Conservation (phyloP, 176 grass and related monocot species). For the Musa itinerans region DNA sequence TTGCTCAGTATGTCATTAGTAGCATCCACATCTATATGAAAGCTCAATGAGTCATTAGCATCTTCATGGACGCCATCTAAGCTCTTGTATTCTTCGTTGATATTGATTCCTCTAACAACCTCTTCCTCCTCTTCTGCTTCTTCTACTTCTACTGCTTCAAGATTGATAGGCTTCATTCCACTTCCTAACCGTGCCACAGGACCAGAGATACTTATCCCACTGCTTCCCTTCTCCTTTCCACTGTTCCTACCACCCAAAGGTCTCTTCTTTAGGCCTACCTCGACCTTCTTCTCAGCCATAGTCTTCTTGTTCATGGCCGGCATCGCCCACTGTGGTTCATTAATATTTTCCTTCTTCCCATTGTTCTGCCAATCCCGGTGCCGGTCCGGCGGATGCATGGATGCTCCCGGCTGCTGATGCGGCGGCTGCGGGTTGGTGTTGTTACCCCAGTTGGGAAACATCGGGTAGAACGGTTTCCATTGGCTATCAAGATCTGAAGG, state of each 20-base stretch:
- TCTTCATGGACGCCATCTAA: constrained; percentile 36
- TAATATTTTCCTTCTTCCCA: constrained; percentile 14
- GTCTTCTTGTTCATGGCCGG: constrained; percentile 55
- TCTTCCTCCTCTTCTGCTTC: constrained; percentile 40
- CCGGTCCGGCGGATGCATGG: constrained; percentile 1
- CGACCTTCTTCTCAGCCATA: constrained; percentile 58
- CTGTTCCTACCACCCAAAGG: constrained; percentile 34
- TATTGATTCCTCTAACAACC: constrained; percentile 55
- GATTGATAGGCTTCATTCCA: background rate
- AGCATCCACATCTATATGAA: constrained; percentile 62
- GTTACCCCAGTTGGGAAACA: constrained; percentile 35
- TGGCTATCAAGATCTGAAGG: constrained; percentile 29
- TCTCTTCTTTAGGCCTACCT: constrained; percentile 20
- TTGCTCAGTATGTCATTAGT: constrained; percentile 61
- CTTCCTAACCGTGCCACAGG: constrained; percentile 11
- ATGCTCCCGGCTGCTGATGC: background rate
- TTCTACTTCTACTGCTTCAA: background rate
- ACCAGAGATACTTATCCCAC: constrained; percentile 32
- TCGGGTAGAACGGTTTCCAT: constrained; percentile 64
- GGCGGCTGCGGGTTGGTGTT: background rate
- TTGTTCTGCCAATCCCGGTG: constrained; percentile 13
- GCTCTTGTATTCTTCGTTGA: constrained; percentile 59
- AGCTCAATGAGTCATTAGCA: constrained; percentile 41
- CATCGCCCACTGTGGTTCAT: constrained; percentile 2
- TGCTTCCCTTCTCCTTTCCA: constrained; percentile 26